Evolutionary conservation across 805 yeast species (phyloP).

Genomic region (Cyberlindnera xylosilytica): DNA sequence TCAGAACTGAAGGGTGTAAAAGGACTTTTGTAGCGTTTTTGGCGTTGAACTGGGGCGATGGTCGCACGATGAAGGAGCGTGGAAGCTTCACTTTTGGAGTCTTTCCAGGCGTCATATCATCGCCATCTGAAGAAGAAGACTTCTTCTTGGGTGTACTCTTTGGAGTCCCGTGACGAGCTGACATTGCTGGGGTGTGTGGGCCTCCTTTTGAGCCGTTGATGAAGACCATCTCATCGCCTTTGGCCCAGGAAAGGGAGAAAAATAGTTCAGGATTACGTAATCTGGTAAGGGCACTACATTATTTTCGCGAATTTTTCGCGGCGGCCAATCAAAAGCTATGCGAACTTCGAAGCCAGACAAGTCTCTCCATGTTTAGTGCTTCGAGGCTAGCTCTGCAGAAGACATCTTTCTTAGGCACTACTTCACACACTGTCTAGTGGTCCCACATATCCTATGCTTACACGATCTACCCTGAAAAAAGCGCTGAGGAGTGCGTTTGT

Average conservation of each 20-base stretch:
- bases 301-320: neutral
- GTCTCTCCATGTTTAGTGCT: neutral
- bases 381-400: too few species aligned
- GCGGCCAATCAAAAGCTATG: neutral
- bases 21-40: slow-evolving; percentile 37
- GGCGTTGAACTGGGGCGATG: slow-evolving; percentile 27
- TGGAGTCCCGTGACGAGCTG: slow-evolving; percentile 20
- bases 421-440: too few species aligned
- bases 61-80: slow-evolving; percentile 37
- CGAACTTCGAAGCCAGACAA: slow-evolving; percentile 1
- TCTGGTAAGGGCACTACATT: neutral
- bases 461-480: too few species aligned
- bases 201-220: neutral
- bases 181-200: slow-evolving; percentile 6
- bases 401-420: too few species aligned
- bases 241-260: neutral
- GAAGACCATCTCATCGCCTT: neutral
- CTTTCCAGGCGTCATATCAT: neutral
- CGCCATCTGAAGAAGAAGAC: neutral
- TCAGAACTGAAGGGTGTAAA: slow-evolving; percentile 42
- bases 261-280: neutral
- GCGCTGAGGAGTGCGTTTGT: too few species aligned
- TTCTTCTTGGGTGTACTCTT: slow-evolving; percentile 17
- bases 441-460: too few species aligned
- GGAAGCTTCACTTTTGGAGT: slow-evolving; percentile 27